phyloP scores from a whole-genome alignment of 306 rosid species.

The Potentilla sterilis region DNA sequence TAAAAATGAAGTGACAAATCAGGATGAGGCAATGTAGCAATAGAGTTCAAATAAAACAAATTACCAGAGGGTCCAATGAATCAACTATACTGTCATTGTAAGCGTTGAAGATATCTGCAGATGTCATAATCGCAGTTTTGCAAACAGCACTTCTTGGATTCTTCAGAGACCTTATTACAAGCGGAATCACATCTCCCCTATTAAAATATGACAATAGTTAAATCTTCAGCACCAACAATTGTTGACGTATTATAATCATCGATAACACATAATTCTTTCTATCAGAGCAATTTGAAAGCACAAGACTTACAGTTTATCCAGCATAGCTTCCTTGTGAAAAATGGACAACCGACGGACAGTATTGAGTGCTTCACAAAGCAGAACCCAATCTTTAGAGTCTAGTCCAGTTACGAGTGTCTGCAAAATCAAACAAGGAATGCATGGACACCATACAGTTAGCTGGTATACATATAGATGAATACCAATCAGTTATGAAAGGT shows the following conservation, averaged over 20 bases:
- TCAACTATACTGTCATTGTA: slow-evolving; percentile 73
- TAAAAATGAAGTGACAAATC: slow-evolving; percentile 25
- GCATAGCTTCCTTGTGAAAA: slow-evolving; percentile 76
- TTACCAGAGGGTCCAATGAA: slow-evolving; percentile 89
- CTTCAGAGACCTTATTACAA: slow-evolving; percentile 76
- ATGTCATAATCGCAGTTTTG: slow-evolving; percentile 96
- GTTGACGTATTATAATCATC: neutral
- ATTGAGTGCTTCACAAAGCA: slow-evolving; percentile 80
- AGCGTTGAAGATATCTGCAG: slow-evolving; percentile 83
- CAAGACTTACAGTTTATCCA: slow-evolving; percentile 68
- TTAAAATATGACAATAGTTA: slow-evolving; percentile 22
- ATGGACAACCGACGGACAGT: slow-evolving; percentile 72
- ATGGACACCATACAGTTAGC: slow-evolving; percentile 14
- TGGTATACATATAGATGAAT: slow-evolving; percentile 4
- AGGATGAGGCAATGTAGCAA: slow-evolving; percentile 18
- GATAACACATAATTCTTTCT: neutral
- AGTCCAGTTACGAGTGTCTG: slow-evolving; percentile 78
- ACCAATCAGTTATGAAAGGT: slow-evolving; percentile 1
- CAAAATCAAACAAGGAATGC: slow-evolving; percentile 30
- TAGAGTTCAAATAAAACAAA: slow-evolving; percentile 19
- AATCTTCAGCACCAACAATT: neutral
- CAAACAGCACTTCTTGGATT: slow-evolving; percentile 96
- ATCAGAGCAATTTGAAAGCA: slow-evolving; percentile 16
- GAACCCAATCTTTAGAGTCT: slow-evolving; percentile 86
- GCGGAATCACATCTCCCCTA: slow-evolving; percentile 76